Evolutionary conservation across 768 basidiomycete species (phyloP).

Genomic region (Tephrocybe sp.): DNA sequence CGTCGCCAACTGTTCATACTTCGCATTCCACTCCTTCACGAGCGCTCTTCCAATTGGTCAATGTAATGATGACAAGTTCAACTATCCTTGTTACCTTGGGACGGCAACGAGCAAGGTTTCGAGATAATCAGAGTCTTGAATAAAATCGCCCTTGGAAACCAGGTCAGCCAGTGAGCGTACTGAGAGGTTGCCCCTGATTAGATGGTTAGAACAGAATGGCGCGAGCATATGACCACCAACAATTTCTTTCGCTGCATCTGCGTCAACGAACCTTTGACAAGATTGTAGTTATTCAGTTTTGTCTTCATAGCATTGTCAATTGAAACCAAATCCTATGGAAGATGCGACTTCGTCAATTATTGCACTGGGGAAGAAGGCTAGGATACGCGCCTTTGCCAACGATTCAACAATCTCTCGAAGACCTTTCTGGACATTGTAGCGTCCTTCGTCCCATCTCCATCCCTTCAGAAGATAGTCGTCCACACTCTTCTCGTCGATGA

Average conservation of each 20-base stretch:
- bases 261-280: constrained; percentile 88
- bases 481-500: constrained; percentile 76
- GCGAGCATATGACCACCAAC: constrained; percentile 42
- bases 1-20: constrained; percentile 82
- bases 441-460: constrained; percentile 94
- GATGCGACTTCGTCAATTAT: constrained; percentile 7
- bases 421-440: constrained; percentile 83
- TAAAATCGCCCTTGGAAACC: constrained; percentile 77
- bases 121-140: constrained; percentile 90
- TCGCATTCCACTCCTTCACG: constrained; percentile 84
- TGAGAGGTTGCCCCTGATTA: constrained; percentile 87
- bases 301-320: constrained; percentile 94
- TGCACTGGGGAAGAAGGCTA: not conserved
- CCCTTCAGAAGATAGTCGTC: constrained; percentile 77
- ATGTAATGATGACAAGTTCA: constrained; percentile 19
- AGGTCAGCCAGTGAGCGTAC: constrained; percentile 84
- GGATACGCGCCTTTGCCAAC: constrained; percentile 69
- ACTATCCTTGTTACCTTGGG: constrained; percentile 66
- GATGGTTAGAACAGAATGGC: constrained; percentile 9
- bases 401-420: constrained; percentile 84
- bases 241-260: constrained; percentile 94
- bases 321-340: constrained; percentile 81
- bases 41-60: constrained; percentile 52
- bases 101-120: constrained; percentile 93
- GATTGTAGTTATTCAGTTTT: constrained; percentile 88